Base-by-base conservation (phyloP, 2,329 filamentous ascomycete species). In the Paecilomyces sp. region DNA sequence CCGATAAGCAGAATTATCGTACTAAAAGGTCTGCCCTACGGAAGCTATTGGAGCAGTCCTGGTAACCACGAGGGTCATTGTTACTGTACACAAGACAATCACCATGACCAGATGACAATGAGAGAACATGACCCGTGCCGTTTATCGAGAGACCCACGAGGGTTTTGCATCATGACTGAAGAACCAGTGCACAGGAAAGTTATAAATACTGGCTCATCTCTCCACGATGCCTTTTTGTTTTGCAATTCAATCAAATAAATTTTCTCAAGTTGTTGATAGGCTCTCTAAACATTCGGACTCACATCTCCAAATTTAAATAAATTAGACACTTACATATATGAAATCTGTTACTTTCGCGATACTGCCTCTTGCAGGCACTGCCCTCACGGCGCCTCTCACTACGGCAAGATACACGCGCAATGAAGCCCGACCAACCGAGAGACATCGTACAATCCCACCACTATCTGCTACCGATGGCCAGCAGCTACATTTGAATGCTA, bases 381-480 rank as follows among this genome's bases (percentile, higher is more conserved):
- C 74, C 55, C 56, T 80, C 36, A 80, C 79, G 36, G 79, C 79
- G 30, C 81, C 81, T 34, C 75, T 79, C 41, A 77, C 74, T 15
- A 9, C 41, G 2, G 1, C n/a, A 15, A 15, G 41, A n/a, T n/a
- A 47, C 2, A 73, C 63, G 33, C 66, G 67, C 54, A 36, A 58
- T 34, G 57, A 63, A 22, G 64, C 65, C 56, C 68, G 66, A 53
- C 68, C 67, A 61, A 69, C 65, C 53, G 60, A 62, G 61, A 64
- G 57, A 55, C 66, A 63, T 62, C 66, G 62, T 59, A 74, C 63
- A 63, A 69, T 65, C 63, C 71, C 66, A 57, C 74, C 67, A 59
- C 72, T 69, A 47, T 60, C 67, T 13, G 64, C 65, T 54, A 67
- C 66, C 52, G 62, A 73, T 28, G 69, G 73, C 67, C 50, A 77